Evolutionary conservation across 768 basidiomycete species (phyloP).

Genomic region (Tricholomella constricta): DNA sequence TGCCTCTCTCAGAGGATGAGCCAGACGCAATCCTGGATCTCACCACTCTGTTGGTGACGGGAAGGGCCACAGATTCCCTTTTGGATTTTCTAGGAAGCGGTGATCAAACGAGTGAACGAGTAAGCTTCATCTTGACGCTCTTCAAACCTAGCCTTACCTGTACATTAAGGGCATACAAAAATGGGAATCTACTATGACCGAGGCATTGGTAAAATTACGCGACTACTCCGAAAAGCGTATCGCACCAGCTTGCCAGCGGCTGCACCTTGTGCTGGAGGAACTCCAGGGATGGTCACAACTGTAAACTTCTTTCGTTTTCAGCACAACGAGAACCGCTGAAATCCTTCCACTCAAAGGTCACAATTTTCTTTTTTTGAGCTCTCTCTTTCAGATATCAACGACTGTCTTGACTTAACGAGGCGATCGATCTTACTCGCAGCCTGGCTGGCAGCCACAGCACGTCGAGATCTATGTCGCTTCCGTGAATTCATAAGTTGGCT

Average conservation of each 20-base stretch:
- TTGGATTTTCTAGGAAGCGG: constrained; percentile 75
- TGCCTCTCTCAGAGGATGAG: constrained; percentile 48
- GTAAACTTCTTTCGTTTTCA: constrained; percentile 39
- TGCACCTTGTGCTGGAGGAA: constrained; percentile 77
- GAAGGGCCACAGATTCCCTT: constrained; percentile 70
- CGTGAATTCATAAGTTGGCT: constrained; percentile 81
- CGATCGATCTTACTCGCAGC: constrained; percentile 63
- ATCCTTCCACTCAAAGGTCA: constrained; percentile 43
- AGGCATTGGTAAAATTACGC: constrained; percentile 71
- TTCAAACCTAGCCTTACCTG: constrained; percentile 20
- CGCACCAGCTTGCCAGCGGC: constrained; percentile 73
- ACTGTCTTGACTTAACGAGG: constrained; percentile 53
- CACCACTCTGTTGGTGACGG: constrained; percentile 69
- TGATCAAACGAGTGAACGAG: constrained; percentile 83
- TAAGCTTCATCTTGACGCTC: constrained; percentile 33
- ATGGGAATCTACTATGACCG: constrained; percentile 76
- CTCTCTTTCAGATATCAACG: constrained; percentile 46
- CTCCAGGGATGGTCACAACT: constrained; percentile 75
- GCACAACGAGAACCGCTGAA: constrained; percentile 1
- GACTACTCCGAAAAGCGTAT: constrained; percentile 72
- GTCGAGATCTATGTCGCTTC: constrained; percentile 71
- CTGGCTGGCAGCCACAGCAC: constrained; percentile 69
- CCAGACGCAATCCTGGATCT: constrained; percentile 71
- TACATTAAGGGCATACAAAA: constrained; percentile 68
- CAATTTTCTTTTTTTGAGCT: constrained; percentile 60